Conservation (phyloP, 768 basidiomycete species). For the Auricularia sp. region DNA sequence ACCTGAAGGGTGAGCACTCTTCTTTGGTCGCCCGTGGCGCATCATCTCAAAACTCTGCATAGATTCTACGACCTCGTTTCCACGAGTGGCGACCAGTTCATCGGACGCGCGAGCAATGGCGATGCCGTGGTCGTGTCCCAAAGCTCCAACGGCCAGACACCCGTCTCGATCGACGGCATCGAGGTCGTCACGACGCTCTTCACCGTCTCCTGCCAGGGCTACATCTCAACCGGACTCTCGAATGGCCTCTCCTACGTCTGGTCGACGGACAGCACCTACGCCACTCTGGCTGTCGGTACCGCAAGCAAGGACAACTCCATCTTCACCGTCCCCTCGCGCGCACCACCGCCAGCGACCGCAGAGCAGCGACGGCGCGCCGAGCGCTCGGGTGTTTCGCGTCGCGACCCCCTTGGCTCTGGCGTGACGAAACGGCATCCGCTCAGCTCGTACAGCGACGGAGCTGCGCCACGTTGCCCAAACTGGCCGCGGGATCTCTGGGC, state of each 20-base stretch:
- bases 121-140: background rate
- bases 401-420: no score
- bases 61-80: background rate
- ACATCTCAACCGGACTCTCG: background rate
- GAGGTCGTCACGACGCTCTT: background rate
- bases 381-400: no score
- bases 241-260: background rate
- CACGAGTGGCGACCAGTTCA: background rate
- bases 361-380: background rate
- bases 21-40: no score
- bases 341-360: background rate
- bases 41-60: no score
- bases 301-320: background rate
- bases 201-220: background rate
- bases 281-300: background rate
- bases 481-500: background rate
- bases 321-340: background rate
- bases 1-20: background rate
- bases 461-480: background rate
- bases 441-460: background rate
- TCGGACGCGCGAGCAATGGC: background rate
- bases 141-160: background rate
- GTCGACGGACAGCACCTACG: background rate
- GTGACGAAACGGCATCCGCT: background rate
- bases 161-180: background rate